phyloP scores from a whole-genome alignment of 768 basidiomycete genomes.

The Lentinula raphanica region DNA sequence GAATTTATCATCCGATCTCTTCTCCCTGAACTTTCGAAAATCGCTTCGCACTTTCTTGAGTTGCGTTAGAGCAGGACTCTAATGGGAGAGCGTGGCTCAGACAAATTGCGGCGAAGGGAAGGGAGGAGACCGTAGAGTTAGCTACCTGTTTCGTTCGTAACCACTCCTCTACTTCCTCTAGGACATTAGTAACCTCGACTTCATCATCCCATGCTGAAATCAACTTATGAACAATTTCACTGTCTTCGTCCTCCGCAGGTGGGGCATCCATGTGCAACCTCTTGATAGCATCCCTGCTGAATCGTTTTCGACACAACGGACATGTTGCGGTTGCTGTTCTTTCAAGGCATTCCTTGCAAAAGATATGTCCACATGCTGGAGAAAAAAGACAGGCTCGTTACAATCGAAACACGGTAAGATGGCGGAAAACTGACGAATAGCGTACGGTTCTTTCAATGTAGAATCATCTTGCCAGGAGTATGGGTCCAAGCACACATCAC shows the following conservation, averaged over 20 bases:
- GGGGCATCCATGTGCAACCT: slow-evolving; percentile 61
- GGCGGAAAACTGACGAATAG: slow-evolving; percentile 50
- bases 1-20: background rate
- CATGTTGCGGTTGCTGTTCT: slow-evolving; percentile 48
- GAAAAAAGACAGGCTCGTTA: slow-evolving; percentile 2
- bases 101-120: background rate
- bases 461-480: slow-evolving; percentile 20
- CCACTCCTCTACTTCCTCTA: slow-evolving; percentile 2
- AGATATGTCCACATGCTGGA: slow-evolving; percentile 6
- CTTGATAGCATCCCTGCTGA: slow-evolving; percentile 52
- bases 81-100: background rate
- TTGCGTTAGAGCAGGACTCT: background rate
- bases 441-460: slow-evolving; percentile 47
- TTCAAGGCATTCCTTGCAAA: slow-evolving; percentile 47
- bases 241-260: slow-evolving; percentile 27
- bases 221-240: slow-evolving; percentile 31
- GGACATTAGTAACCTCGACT: slow-evolving; percentile 15
- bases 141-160: background rate
- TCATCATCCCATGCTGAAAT: slow-evolving; percentile 36
- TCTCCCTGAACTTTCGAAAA: background rate
- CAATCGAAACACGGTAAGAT: slow-evolving; percentile 9
- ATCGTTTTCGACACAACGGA: slow-evolving; percentile 63
- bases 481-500: slow-evolving; percentile 7
- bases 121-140: background rate
- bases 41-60: background rate